These are phyloP conservation scores for Paxillus rubicundulus DNA, from an alignment of 768 basidiomycete genomes.

Conservation along the genomic window DNA sequence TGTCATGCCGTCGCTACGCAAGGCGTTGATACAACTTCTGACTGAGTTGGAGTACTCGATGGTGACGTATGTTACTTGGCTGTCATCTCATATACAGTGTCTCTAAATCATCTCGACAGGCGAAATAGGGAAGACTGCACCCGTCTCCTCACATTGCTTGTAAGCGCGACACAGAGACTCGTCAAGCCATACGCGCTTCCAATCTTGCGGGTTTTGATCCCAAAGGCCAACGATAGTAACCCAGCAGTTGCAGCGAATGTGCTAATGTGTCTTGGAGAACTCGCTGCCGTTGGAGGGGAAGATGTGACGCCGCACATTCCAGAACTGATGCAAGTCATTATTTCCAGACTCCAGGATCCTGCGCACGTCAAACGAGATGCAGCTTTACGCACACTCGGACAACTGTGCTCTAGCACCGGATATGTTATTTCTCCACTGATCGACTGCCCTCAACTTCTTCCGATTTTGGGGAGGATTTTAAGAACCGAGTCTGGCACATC, in stretches of 20 bases:
- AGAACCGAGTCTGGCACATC: conserved; percentile 75
- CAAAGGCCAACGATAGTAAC: conserved; percentile 83
- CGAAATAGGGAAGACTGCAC: conserved; percentile 92
- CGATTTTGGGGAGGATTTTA: conserved; percentile 78
- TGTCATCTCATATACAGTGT: background rate
- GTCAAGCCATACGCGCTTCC: conserved; percentile 96
- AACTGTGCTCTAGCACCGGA: conserved; percentile 92
- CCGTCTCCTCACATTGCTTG: conserved; percentile 81
- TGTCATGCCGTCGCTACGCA: conserved; percentile 95
- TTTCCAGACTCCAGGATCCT: conserved; percentile 86
- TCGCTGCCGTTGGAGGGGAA: conserved; percentile 91
- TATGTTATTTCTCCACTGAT: conserved; percentile 90
- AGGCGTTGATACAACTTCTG: conserved; percentile 91
- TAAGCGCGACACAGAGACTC: conserved; percentile 87
- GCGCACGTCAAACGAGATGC: conserved; percentile 88
- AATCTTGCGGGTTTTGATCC: conserved; percentile 88
- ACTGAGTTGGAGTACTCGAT: conserved; percentile 97
- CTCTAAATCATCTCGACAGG: conserved; percentile 36
- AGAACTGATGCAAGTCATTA: conserved; percentile 87
- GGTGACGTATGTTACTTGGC: conserved; percentile 57
- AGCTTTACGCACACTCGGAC: conserved; percentile 90
- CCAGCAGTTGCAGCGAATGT: conserved; percentile 90
- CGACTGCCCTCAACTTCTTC: conserved; percentile 89
- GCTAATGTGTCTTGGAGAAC: conserved; percentile 90
- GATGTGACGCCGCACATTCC: conserved; percentile 81